A percentile compares a stretch with the other conserved stretches of the same genome.
Conservation (phyloP, 768 basidiomycete genomes). For the Boletus vermiculosoides region DNA sequence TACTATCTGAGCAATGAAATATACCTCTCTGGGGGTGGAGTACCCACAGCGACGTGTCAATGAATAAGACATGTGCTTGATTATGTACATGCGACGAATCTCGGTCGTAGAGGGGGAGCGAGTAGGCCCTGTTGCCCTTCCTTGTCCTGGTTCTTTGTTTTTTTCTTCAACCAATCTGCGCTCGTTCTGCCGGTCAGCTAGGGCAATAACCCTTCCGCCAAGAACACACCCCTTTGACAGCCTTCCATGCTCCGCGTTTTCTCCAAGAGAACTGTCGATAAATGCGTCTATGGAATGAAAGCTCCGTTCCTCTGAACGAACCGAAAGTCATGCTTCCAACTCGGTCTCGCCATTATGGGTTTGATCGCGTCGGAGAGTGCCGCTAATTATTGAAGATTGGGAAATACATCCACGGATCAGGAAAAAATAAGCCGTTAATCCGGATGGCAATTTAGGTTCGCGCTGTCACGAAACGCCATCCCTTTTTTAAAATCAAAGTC, state of each 20-base stretch:
- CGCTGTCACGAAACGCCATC: conserved; percentile 1
- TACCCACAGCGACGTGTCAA: conserved; percentile 4
- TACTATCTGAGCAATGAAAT: conserved; percentile 13
- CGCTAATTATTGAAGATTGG: conserved; percentile 12
- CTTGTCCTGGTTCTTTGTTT: conserved; percentile 1
- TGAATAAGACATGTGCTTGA: not conserved
- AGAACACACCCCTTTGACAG: conserved; percentile 5
- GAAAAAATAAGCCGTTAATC: conserved; percentile 4
- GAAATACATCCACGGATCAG: conserved; percentile 25
- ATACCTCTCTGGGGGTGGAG: not conserved
- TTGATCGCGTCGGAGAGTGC: conserved; percentile 16
- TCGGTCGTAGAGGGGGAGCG: conserved; percentile 21
- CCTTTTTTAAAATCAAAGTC: conserved; percentile 2
- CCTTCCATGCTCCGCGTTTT: conserved; percentile 20
- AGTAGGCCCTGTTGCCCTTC: conserved; percentile 1
- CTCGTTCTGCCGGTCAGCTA: not conserved
- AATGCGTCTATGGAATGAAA: conserved; percentile 2
- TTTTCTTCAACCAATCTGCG: conserved; percentile 4
- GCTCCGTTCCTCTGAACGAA: conserved; percentile 9
- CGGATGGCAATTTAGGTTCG: conserved; percentile 9
- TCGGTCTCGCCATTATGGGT: conserved; percentile 6
- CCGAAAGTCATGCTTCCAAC: not conserved
- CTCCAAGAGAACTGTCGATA: conserved; percentile 16
- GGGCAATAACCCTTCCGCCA: conserved; percentile 14
- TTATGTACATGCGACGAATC: conserved; percentile 13